Conservation (phyloP, 768 basidiomycete genomes). For the Russula brevipes region DNA sequence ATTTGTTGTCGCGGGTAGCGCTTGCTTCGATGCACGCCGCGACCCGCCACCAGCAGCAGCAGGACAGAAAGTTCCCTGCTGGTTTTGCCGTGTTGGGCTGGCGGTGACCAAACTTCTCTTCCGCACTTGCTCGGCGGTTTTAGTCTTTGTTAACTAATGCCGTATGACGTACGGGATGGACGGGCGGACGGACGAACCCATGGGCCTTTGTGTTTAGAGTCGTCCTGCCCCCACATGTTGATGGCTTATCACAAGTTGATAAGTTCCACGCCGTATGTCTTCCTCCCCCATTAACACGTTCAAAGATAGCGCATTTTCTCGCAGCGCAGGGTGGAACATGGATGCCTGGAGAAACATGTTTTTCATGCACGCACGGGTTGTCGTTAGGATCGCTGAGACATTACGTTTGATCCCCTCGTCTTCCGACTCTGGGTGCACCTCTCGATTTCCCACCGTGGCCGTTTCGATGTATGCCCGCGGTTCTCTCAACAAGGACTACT, state of each 20-base stretch:
- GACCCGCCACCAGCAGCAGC: not conserved
- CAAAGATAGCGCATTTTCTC: not conserved
- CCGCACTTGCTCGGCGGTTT: not conserved
- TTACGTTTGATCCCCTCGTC: constrained; percentile 10
- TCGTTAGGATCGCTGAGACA: not conserved
- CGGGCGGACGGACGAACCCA: no score
- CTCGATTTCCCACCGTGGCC: constrained; percentile 1
- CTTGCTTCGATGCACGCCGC: not conserved
- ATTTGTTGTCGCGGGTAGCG: not conserved
- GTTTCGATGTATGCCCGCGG: constrained; percentile 10
- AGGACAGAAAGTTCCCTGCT: not conserved
- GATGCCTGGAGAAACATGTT: not conserved
- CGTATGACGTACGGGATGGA: constrained; percentile 4
- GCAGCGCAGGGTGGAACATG: not conserved
- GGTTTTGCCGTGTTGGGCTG: constrained; percentile 4
- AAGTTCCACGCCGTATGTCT: not conserved
- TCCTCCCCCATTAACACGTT: not conserved
- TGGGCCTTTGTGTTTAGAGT: no score
- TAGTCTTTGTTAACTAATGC: constrained; percentile 4
- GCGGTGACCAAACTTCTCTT: constrained; percentile 2
- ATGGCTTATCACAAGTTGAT: no score
- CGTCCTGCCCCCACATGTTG: not conserved
- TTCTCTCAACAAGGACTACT: constrained; percentile 13
- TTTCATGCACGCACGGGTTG: not conserved
- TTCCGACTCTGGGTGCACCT: constrained; percentile 5